Base-by-base conservation (phyloP, 352 stramenopile species). In the Phytophthora ramorum region DNA sequence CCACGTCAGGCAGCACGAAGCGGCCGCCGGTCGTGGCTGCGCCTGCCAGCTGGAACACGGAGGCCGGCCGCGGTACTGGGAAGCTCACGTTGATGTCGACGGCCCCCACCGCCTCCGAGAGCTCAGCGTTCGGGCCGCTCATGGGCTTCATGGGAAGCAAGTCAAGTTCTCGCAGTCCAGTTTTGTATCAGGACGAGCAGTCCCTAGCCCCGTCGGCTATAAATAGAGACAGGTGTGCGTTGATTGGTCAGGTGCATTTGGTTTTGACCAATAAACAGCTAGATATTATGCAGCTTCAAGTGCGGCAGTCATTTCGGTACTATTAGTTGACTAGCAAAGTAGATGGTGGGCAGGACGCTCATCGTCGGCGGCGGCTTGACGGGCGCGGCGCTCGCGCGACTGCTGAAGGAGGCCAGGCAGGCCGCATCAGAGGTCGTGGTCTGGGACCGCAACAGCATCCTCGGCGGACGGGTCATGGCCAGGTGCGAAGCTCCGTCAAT, bases 361-460 rank as follows among this genome's bases (percentile, higher is more conserved):
- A 79, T 91, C 34, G 77, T 91, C 0, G 83, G 85, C 10, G 82
- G 81, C 14, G 85, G 82, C 55, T 69, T 91, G 59, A 91, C 85
- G 4, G 81, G 81, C 46, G 82, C 80, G 4, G 63, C 73, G 52
- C 45, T 91, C 41, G 72, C 78, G 32, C 75, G 75, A 16, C 58
- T 93, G 58, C 63, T 93, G 37, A 77, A 79, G 3, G 71, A 87
- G 10, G 75, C 78, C 3, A 72, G 81, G 22, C 60, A 75, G 3
- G 54, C 80, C 26, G 62, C 59, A 12, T 66, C 63, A 19, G 69
- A 89, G 9, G 69, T 90, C 44, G 44, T 85, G 17, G 66, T 91
- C 10, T 93, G 85, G 85, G 85, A 93, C 44, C 82, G 88, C 53
- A 90, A 86, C 59, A 93, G 71, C 48, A 89, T 91, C 58, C 56